Conservation (phyloP, 257 asterid species). For the Ehretia macrophylla region DNA sequence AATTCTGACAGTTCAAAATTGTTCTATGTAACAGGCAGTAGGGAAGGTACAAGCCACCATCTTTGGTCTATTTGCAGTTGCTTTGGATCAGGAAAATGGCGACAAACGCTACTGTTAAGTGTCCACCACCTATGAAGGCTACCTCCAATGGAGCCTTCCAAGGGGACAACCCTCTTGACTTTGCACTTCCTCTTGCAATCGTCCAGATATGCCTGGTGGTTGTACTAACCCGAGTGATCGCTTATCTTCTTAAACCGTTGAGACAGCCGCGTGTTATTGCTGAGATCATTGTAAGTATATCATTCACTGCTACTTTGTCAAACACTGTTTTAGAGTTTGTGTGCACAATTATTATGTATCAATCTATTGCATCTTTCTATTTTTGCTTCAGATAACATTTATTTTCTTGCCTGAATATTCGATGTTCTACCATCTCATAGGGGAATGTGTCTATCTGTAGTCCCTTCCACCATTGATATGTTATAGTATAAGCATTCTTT, state of each 20-base stretch:
- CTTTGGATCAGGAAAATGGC: slow-evolving; percentile 3
- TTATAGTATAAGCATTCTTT: too few relatives aligned
- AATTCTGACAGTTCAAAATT: not conserved
- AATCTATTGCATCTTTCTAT: too few relatives aligned
- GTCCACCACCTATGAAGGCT: slow-evolving; percentile 17
- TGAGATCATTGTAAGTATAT: slow-evolving; percentile 14
- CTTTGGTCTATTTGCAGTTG: not conserved
- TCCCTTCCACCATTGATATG: too few relatives aligned
- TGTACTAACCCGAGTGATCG: slow-evolving; percentile 10
- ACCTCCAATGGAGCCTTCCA: slow-evolving; percentile 19
- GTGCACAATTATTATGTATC: too few relatives aligned
- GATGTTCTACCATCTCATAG: too few relatives aligned
- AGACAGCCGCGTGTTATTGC: slow-evolving; percentile 22
- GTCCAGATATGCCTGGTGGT: slow-evolving; percentile 21
- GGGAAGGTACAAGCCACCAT: not conserved
- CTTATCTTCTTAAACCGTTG: slow-evolving; percentile 13
- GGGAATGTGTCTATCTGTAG: too few relatives aligned
- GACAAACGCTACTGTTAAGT: slow-evolving; percentile 6
- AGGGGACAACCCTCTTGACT: slow-evolving; percentile 18
- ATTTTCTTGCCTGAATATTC: too few relatives aligned
- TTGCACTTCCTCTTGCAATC: slow-evolving; percentile 17
- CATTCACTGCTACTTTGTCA: not conserved
- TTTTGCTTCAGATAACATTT: too few relatives aligned
- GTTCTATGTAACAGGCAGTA: not conserved
- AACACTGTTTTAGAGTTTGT: not conserved